Percentiles rank a stretch among this genome's conserved stretches.
Conservation (phyloP, 495 filamentous ascomycete genomes). For the Neurospora sp. region DNA sequence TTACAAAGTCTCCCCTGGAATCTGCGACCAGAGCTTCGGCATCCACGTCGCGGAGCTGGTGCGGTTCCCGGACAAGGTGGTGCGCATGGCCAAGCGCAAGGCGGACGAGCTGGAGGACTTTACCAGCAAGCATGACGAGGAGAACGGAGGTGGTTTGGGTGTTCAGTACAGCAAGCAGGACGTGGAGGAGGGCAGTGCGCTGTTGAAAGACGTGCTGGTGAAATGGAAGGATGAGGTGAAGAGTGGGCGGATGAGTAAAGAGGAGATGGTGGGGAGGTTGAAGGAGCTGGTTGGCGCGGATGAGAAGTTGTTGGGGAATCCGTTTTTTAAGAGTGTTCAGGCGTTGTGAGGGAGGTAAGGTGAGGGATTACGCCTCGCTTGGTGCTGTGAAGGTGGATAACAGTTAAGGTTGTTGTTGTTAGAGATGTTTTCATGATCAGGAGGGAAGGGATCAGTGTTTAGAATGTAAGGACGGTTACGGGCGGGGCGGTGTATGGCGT, state of each 20-base stretch:
- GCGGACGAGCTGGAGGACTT: conserved; percentile 98
- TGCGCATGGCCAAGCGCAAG: conserved; percentile 97
- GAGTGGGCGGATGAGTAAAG: conserved; percentile 49
- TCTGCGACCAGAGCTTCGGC: conserved; percentile 95
- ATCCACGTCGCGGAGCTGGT: conserved; percentile 98
- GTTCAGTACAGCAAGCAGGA: conserved; percentile 65
- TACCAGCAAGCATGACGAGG: conserved; percentile 57
- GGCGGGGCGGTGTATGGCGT: not conserved
- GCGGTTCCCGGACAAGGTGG: conserved; percentile 93
- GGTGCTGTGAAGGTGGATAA: not conserved
- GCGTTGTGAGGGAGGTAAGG: conserved; percentile 43
- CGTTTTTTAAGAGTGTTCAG: conserved; percentile 83
- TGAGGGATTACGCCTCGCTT: not conserved
- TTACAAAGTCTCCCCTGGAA: conserved; percentile 89
- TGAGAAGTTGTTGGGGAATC: conserved; percentile 62
- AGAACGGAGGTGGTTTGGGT: conserved; percentile 34
- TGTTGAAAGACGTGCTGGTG: conserved; percentile 76
- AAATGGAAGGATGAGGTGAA: conserved; percentile 81
- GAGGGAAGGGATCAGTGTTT: too few species aligned
- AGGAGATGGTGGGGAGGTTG: conserved; percentile 72
- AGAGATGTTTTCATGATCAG: not conserved
- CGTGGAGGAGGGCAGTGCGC: conserved; percentile 76
- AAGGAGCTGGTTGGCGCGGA: conserved; percentile 61
- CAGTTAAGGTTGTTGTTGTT: not conserved
- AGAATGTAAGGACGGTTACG: not conserved